Percentiles rank a stretch among this genome's conserved stretches.
These are phyloP conservation scores for Thermomyces lanuginosus DNA, from an alignment of 2,329 filamentous ascomycete species.

Conservation along the genomic window DNA sequence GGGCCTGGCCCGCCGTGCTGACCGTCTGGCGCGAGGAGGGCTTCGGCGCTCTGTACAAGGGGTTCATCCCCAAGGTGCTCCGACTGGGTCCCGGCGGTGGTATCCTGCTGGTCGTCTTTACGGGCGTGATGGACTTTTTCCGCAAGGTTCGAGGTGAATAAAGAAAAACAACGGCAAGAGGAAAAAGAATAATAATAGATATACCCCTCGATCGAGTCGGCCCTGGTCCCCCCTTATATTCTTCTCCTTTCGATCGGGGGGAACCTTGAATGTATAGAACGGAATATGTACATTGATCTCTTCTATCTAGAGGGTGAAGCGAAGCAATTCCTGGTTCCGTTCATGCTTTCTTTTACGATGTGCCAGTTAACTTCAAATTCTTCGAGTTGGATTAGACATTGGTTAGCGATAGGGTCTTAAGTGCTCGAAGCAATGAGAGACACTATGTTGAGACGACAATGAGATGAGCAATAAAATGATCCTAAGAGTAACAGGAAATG, in stretches of 20 bases:
- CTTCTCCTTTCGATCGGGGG: constrained; percentile 1
- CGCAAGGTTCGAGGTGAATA: constrained; percentile 43
- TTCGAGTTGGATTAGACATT: too few species aligned
- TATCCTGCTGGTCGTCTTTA: constrained; percentile 37
- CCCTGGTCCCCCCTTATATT: too few species aligned
- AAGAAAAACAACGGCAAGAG: constrained; percentile 1
- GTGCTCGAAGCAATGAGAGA: too few species aligned
- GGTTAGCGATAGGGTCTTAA: too few species aligned
- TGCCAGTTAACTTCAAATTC: too few species aligned
- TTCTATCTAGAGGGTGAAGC: constrained; percentile 3
- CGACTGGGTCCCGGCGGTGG: constrained; percentile 54
- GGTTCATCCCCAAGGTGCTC: constrained; percentile 89
- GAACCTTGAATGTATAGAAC: background rate
- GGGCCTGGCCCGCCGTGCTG: constrained; percentile 76
- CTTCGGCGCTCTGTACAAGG: constrained; percentile 85
- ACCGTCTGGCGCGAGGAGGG: constrained; percentile 90
- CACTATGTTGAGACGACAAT: too few species aligned
- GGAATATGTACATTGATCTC: constrained; percentile 3
- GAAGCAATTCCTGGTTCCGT: too few species aligned
- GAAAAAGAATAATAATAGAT: constrained; percentile 1
- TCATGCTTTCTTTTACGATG: too few species aligned
- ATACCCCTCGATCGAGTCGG: background rate
- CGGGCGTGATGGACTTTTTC: constrained; percentile 60
- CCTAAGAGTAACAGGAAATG: too few species aligned
- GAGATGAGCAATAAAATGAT: too few species aligned